phyloP scores from a whole-genome alignment of 2,329 filamentous ascomycete species.

The Alternaria dauci region DNA sequence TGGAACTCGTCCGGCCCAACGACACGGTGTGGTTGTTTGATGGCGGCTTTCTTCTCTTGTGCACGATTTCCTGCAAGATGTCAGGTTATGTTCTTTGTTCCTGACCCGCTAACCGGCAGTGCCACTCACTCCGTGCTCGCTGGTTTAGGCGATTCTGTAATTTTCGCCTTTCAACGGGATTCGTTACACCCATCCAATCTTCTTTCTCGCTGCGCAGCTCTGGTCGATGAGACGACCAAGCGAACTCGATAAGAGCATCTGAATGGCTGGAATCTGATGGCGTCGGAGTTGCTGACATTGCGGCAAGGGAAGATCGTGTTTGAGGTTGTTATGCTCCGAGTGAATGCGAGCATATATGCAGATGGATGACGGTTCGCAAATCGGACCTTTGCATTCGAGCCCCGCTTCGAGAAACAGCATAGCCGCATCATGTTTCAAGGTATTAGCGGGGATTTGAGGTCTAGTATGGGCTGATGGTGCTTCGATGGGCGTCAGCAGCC shows the following conservation, averaged over 20 bases:
- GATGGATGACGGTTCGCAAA: constrained; percentile 2
- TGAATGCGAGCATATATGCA: constrained; percentile 3
- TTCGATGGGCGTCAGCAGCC: constrained; percentile 10
- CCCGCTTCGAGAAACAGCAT: neutral
- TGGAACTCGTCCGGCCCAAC: neutral
- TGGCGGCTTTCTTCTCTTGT: neutral
- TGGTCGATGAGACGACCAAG: constrained; percentile 22
- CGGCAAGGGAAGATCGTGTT: neutral
- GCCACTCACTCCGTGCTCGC: constrained; percentile 20
- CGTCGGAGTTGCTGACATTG: constrained; percentile 6
- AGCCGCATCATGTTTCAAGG: neutral
- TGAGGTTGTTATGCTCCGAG: neutral
- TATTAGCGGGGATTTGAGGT: neutral
- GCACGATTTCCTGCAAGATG: neutral
- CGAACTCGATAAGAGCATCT: constrained; percentile 8
- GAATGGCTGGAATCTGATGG: neutral
- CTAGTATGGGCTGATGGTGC: neutral
- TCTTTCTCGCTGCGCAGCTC: constrained; percentile 17
- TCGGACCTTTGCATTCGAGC: constrained; percentile 1
- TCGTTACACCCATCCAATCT: constrained; percentile 31
- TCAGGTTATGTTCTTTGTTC: neutral
- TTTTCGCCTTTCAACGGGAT: constrained; percentile 24
- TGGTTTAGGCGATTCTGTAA: constrained; percentile 34
- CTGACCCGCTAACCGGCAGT: neutral
- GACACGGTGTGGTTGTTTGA: neutral